These are phyloP conservation scores for Musa troglodytarum DNA, from an alignment of 176 grass and related monocot genomes.

Conservation along the genomic window DNA sequence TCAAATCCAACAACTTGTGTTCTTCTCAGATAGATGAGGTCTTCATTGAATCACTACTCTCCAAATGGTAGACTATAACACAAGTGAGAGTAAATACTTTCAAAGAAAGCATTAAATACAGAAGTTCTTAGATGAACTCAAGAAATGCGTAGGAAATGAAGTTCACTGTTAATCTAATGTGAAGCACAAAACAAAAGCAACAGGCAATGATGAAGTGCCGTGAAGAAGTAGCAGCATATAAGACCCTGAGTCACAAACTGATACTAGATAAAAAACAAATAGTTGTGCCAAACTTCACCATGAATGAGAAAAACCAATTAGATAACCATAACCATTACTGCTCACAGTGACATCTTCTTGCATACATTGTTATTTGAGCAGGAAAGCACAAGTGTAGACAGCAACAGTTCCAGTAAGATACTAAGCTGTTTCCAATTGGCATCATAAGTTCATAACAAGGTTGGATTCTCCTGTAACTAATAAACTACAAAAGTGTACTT, in stretches of 20 bases:
- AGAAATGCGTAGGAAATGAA: conserved; percentile 15
- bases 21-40: not conserved
- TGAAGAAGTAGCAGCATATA: not conserved
- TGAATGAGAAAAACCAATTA: not conserved
- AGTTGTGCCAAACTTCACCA: not conserved
- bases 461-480: not conserved
- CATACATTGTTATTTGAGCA: conserved; percentile 15
- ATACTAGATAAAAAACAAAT: not conserved
- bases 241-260: not conserved
- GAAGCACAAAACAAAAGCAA: not conserved
- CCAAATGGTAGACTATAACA: not conserved
- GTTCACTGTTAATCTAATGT: not conserved
- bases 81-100: not conserved
- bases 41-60: not conserved
- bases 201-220: not conserved
- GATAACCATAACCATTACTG: not conserved
- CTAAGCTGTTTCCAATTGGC: not conserved
- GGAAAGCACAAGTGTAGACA: conserved; percentile 4
- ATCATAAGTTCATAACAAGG: not conserved
- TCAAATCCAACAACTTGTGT: not conserved
- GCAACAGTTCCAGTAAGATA: not conserved
- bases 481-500: not conserved
- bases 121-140: conserved; percentile 29
- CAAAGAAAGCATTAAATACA: not conserved
- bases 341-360: not conserved